Evolutionary conservation across 83 land plant species (phyloP).

Genomic region (Picea abies): DNA sequence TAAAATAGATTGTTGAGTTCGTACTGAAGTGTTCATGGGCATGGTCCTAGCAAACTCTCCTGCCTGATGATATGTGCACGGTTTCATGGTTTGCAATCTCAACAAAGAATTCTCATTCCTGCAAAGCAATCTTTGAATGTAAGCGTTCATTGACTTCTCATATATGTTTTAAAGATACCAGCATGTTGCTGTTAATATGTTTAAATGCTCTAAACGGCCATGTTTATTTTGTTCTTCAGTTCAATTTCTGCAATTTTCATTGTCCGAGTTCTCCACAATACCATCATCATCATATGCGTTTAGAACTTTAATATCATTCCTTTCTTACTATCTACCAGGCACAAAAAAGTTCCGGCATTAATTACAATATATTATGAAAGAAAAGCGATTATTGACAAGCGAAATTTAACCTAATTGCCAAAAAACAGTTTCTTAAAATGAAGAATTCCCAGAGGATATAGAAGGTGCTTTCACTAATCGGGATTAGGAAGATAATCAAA

Average conservation of each 20-base stretch:
- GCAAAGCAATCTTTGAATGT: background rate
- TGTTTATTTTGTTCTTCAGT: background rate
- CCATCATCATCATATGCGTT: background rate
- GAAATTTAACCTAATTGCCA: background rate
- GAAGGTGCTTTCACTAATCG: background rate
- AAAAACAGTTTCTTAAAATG: background rate
- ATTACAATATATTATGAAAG: background rate
- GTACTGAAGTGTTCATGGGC: background rate
- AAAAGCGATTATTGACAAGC: background rate
- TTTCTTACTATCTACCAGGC: background rate
- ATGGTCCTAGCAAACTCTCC: conserved; percentile 5
- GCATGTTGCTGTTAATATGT: no score
- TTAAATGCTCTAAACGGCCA: background rate
- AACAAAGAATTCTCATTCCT: conserved; percentile 3
- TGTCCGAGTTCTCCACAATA: background rate
- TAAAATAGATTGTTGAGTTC: background rate
- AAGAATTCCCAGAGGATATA: background rate
- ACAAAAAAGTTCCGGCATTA: background rate
- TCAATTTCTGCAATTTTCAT: background rate
- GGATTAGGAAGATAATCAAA: background rate
- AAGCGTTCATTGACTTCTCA: background rate
- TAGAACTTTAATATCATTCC: background rate
- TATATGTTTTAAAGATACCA: background rate
- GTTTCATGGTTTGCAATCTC: conserved; percentile 6
- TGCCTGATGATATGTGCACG: background rate